Base-by-base conservation (phyloP, 192 early-diverging fungal genomes). In the Powellomyces hirtus region DNA sequence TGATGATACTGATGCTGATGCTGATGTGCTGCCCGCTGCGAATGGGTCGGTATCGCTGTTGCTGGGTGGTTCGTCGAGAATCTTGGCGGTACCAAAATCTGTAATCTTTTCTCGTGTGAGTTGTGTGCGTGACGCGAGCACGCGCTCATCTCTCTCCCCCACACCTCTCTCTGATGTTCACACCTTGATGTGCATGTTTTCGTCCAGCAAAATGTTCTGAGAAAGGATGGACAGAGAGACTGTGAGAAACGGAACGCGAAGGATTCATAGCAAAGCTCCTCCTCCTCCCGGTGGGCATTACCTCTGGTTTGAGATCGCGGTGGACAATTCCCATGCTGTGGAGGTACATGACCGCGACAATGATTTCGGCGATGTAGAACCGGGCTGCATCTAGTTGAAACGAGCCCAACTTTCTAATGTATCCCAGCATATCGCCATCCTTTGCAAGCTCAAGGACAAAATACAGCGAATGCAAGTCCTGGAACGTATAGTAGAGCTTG, bases 61-160 rank as follows among this genome's bases (percentile, higher is more conserved):
- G n/a, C n/a, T n/a, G n/a, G n/a, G 36, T 38, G 2, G 64, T n/a
- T 42, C 38, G 1, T 50, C 71, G 14, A 89, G 65, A 20, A 92
- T 81, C 75, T 94, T 94, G 31, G 95, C 97, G 1, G 93, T 91
- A 42, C 97, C 97, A 84, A 99, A 99, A 75, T 99, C 97, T 0
- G 95, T 94, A 18, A 97, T 75, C 64, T 93, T 49, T n/a, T n/a
- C n/a, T n/a, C n/a, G n/a, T n/a, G n/a, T n/a, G n/a, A n/a, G n/a
- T n/a, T n/a, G n/a, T n/a, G n/a, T n/a, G n/a, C n/a, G n/a, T n/a
- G n/a, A n/a, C n/a, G n/a, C n/a, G n/a, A n/a, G n/a, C n/a, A n/a
- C n/a, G n/a, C n/a, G n/a, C n/a, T n/a, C n/a, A n/a, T n/a, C n/a
- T n/a, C n/a, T n/a, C n/a, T n/a, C n/a, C n/a, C n/a, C n/a, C n/a